Evolutionary conservation across 768 basidiomycete species (phyloP), one percentile per base, ranked within the genome.

Genomic region (Termitomyces titanicus): DNA sequence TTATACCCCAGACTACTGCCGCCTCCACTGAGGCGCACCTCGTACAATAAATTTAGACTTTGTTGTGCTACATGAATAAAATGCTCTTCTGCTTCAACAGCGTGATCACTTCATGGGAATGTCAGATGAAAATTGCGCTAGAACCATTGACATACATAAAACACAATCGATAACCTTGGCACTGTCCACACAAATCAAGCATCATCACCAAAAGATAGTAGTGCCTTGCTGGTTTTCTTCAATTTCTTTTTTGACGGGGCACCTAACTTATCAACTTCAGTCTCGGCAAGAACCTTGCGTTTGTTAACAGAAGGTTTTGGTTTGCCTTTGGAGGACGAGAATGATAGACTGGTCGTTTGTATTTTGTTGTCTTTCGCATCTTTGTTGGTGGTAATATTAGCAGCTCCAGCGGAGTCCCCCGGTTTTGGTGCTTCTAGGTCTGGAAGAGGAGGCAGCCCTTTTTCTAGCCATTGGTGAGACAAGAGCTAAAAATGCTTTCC

Each of bases 191-290:
- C n/a, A 4, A n/a, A 40, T 73, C 60, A 82, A 38, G 81, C 72
- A 53, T 82, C 83, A 59, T 85, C 83, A 10, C 77, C 80, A 58
- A 86, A 86, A 0, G 84, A 86, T 8, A 86, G 72, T 35, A 81
- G 54, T 6, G 73, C 70, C 59, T 78, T 81, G 59, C 66, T 76
- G 42, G 67, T 64, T 63, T 78, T 78, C 70, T 85, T 88, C 3
- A 72, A 48, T 61, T 85, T 88, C 76, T 83, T 82, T 66, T 79
- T 83, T 11, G 72, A 60, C 1, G 63, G 67, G 35, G 39, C 35
- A n/a, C 70, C 71, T 37, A 68, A 61, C 18, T 69, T 57, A 12
- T 61, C 65, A 60, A 61, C 69, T 54, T 64, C 64, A 55, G 57
- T 55, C 5, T 56, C 61, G 5, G 64, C 68, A 35, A 74, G 55